A percentile compares a stretch with the other conserved stretches of the same genome.
Evolutionary conservation across 371 early-diverging fungal species (phyloP).

Genomic region (Syncephalastrum monosporum): DNA sequence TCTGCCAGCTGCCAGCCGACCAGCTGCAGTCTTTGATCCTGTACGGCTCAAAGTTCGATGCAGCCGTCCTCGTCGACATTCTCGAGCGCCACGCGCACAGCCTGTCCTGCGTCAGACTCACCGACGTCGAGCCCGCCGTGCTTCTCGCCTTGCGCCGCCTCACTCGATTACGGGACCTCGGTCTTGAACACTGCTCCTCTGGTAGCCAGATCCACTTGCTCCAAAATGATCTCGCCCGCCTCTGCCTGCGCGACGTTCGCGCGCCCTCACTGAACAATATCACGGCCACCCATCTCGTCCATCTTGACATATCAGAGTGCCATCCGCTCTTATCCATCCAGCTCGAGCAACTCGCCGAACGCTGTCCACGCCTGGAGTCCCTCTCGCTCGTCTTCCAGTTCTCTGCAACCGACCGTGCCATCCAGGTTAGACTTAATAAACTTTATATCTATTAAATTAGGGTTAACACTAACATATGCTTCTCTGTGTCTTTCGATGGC

Average conservation of each 20-base stretch:
- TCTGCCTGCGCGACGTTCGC: conserved; percentile 42
- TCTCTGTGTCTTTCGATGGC: no score
- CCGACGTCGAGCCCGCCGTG: conserved; percentile 37
- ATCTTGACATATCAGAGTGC: conserved; percentile 45
- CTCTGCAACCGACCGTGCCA: conserved; percentile 34
- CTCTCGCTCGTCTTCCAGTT: conserved; percentile 37
- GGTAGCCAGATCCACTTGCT: no score
- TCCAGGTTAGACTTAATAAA: conserved; percentile 21
- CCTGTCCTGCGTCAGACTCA: conserved; percentile 30
- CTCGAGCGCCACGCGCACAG: conserved; percentile 30
- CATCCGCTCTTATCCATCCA: conserved; percentile 20
- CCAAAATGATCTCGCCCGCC: conserved; percentile 13
- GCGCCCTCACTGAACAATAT: conserved; percentile 15
- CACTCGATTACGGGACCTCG: conserved; percentile 24
- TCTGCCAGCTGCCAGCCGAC: conserved; percentile 22
- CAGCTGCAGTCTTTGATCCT: conserved; percentile 31
- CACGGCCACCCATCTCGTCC: conserved; percentile 18
- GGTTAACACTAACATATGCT: no score
- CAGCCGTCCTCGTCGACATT: conserved; percentile 24
- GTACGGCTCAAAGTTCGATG: conserved; percentile 40
- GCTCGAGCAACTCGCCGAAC: conserved; percentile 22
- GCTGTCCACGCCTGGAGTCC: conserved; percentile 22
- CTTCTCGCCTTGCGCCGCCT: conserved; percentile 32
- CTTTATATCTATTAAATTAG: no score
- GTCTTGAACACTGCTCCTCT: conserved; percentile 37